Evolutionary conservation across 1,139 yeast species (phyloP).

Genomic region (Oligophagozyma castellii): DNA sequence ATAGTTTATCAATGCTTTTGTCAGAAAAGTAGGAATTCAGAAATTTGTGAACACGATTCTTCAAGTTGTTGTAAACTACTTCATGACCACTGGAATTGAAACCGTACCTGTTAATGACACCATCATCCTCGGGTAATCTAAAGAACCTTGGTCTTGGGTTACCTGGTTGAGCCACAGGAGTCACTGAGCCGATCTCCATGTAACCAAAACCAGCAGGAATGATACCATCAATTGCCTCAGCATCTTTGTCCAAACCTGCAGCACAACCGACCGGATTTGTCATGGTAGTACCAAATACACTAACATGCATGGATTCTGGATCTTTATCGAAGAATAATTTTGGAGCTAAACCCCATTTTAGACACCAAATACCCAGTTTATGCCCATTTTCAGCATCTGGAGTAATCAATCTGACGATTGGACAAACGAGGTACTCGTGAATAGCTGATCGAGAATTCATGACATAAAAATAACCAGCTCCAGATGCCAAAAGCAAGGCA

Average conservation of each 20-base stretch:
- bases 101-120: constrained; percentile 89
- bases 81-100: constrained; percentile 87
- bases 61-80: constrained; percentile 51
- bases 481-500: constrained; percentile 27
- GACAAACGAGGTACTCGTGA: constrained; percentile 71
- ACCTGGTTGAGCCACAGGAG: constrained; percentile 90
- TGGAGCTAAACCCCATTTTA: constrained; percentile 63
- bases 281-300: constrained; percentile 50
- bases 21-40: constrained; percentile 16
- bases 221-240: constrained; percentile 79
- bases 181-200: constrained; percentile 86
- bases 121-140: constrained; percentile 71
- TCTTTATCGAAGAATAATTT: constrained; percentile 42
- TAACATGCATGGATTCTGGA: constrained; percentile 40
- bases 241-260: constrained; percentile 92
- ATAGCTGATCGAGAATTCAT: constrained; percentile 72
- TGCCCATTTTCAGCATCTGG: constrained; percentile 77
- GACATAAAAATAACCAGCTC: constrained; percentile 32
- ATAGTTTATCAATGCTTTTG: constrained; percentile 29
- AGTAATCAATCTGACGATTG: constrained; percentile 54
- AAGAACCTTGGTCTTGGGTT: constrained; percentile 85
- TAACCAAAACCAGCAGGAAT: constrained; percentile 73
- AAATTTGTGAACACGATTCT: constrained; percentile 40
- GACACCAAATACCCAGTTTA: constrained; percentile 49
- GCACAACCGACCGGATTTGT: constrained; percentile 83